Percentiles rank a stretch among this genome's conserved stretches.
Conservation (phyloP, 192 early-diverging fungal genomes). For the Gamsiella multidivaricata region DNA sequence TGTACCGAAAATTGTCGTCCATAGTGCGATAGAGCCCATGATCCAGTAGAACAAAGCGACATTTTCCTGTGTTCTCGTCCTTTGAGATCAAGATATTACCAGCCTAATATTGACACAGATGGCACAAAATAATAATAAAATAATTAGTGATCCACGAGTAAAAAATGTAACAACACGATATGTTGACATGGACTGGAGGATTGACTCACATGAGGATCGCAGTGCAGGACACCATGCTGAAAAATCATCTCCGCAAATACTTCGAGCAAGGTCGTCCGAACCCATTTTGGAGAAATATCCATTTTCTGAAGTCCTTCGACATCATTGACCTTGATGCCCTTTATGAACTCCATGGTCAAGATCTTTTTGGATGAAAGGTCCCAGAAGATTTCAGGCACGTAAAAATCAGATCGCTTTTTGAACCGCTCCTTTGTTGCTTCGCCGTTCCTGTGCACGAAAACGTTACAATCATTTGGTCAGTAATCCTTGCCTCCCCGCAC, state of each 20-base stretch:
- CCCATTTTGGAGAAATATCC: conserved; percentile 57
- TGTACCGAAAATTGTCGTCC: conserved; percentile 56
- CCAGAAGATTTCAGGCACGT: conserved; percentile 61
- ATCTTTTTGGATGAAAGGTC: conserved; percentile 57
- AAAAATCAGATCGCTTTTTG: conserved; percentile 52
- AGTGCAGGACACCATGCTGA: conserved; percentile 57
- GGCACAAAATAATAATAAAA: background rate
- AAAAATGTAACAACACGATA: no score
- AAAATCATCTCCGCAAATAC: conserved; percentile 67
- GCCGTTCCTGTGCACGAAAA: conserved; percentile 40
- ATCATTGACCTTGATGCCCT: conserved; percentile 63
- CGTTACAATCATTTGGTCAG: background rate
- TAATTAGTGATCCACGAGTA: background rate
- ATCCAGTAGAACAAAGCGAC: conserved; percentile 58
- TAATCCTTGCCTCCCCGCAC: no score
- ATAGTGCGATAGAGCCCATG: conserved; percentile 63
- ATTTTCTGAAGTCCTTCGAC: conserved; percentile 54
- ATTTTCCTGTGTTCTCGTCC: conserved; percentile 44
- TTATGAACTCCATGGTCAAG: conserved; percentile 64
- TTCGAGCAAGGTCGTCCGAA: conserved; percentile 52
- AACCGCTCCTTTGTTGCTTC: conserved; percentile 60
- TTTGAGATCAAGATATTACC: conserved; percentile 51
- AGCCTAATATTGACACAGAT: no score
- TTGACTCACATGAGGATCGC: conserved; percentile 55
- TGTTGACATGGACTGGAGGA: background rate